Conservation (phyloP, 2,329 filamentous ascomycete species). For the Corinectria fuckeliana region DNA sequence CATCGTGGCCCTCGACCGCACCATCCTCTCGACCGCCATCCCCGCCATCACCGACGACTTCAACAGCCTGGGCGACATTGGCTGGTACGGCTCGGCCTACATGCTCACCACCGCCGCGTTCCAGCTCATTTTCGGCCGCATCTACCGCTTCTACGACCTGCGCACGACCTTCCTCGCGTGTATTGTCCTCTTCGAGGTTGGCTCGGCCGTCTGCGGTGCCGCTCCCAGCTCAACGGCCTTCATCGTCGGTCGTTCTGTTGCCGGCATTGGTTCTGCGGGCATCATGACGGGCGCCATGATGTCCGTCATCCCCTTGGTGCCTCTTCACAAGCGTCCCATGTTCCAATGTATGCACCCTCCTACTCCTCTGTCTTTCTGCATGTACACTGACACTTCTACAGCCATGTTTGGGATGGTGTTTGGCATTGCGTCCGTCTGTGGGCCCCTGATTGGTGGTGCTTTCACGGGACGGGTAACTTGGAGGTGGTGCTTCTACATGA, state of each 20-base stretch:
- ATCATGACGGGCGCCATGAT: conserved; percentile 65
- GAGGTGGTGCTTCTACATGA: conserved; percentile 67
- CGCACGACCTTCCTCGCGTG: conserved; percentile 55
- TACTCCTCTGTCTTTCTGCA: background rate
- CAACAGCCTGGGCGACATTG: conserved; percentile 64
- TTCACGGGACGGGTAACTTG: conserved; percentile 57
- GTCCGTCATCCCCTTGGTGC: conserved; percentile 64
- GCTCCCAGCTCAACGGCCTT: conserved; percentile 61
- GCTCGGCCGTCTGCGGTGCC: conserved; percentile 61
- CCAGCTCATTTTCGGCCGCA: conserved; percentile 59
- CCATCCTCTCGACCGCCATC: conserved; percentile 63
- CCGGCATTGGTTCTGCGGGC: conserved; percentile 62
- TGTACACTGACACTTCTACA: conserved; percentile 27
- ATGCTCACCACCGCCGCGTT: conserved; percentile 64
- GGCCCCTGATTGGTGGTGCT: conserved; percentile 60
- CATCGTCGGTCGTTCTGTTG: conserved; percentile 63
- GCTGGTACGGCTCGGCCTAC: conserved; percentile 69
- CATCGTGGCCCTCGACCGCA: conserved; percentile 62
- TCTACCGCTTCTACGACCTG: conserved; percentile 61
- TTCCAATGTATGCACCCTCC: conserved; percentile 51
- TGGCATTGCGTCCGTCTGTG: conserved; percentile 60
- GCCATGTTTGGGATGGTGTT: conserved; percentile 62
- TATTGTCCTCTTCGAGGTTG: conserved; percentile 60
- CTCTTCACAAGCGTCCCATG: conserved; percentile 64
- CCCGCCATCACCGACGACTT: conserved; percentile 64